Conservation (phyloP, 768 basidiomycete genomes). For the Tylopilus felleus region DNA sequence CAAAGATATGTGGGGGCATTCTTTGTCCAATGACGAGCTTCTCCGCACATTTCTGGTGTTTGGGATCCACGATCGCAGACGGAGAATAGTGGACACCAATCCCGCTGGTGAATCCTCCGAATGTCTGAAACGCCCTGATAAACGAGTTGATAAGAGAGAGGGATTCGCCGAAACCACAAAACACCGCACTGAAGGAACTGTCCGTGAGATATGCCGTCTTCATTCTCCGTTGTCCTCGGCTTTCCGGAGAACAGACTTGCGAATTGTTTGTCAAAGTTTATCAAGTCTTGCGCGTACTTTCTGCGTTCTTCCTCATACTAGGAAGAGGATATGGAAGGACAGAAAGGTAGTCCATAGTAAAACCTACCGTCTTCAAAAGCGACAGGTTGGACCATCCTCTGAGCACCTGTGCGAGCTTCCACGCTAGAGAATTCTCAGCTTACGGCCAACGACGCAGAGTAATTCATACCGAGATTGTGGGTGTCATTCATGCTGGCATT, state of each 20-base stretch:
- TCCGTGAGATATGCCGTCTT: conserved; percentile 33
- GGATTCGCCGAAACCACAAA: background rate
- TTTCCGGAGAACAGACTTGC: conserved; percentile 67
- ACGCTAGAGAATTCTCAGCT: conserved; percentile 44
- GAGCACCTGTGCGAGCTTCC: conserved; percentile 48
- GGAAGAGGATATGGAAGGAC: background rate
- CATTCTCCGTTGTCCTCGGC: conserved; percentile 45
- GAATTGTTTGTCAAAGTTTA: conserved; percentile 65
- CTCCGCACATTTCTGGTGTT: conserved; percentile 30
- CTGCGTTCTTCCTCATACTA: conserved; percentile 70
- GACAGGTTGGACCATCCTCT: conserved; percentile 38
- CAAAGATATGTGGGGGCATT: conserved; percentile 35
- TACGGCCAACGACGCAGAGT: conserved; percentile 31
- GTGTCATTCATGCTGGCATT: conserved; percentile 76
- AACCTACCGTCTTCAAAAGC: conserved; percentile 41
- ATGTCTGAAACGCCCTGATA: conserved; percentile 36
- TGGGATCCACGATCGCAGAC: conserved; percentile 34
- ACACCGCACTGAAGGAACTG: conserved; percentile 33
- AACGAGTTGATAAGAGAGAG: background rate
- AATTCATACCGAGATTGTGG: conserved; percentile 56
- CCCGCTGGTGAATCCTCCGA: conserved; percentile 37
- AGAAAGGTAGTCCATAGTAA: background rate
- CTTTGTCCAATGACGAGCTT: conserved; percentile 38
- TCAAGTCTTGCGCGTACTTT: conserved; percentile 69
- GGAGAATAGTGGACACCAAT: conserved; percentile 41